phyloP scores from a whole-genome alignment of 345 rosid species.

The Aquilaria malaccensis region DNA sequence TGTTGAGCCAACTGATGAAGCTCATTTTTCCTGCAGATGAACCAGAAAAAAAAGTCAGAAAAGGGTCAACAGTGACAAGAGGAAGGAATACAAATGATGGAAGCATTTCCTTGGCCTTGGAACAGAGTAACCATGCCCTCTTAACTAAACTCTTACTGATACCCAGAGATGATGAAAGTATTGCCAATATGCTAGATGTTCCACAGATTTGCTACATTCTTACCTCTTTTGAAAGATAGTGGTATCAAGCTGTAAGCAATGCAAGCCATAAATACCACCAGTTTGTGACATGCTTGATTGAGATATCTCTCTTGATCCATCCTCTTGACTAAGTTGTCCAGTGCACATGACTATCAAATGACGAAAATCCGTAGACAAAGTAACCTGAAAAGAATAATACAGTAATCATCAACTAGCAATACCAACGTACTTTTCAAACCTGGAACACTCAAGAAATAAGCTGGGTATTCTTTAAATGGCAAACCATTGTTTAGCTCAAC shows the following conservation, averaged over 20 bases:
- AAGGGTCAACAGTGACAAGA: neutral
- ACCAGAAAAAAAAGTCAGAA: neutral
- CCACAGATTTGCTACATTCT: constrained; percentile 15
- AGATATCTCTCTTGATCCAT: constrained; percentile 25
- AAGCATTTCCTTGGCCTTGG: neutral
- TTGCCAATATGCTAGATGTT: neutral
- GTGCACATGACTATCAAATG: constrained; percentile 69
- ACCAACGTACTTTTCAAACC: neutral
- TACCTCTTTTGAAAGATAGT: constrained; percentile 86
- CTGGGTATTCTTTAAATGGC: no score
- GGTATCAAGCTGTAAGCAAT: constrained; percentile 67
- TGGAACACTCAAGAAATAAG: no score
- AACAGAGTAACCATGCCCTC: neutral
- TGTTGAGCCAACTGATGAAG: constrained; percentile 94
- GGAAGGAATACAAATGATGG: neutral
- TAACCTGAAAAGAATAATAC: constrained; percentile 44
- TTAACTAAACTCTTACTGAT: no score
- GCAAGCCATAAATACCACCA: constrained; percentile 47
- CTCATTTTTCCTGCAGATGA: constrained; percentile 61
- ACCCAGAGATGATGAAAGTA: no score
- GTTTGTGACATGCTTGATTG: neutral
- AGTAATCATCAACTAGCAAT: constrained; percentile 12
- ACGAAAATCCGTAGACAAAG: constrained; percentile 87
- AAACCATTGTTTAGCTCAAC: no score
- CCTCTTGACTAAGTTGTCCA: constrained; percentile 56